Evolutionary conservation across 1,284 basidiomycete genomes (phyloP), one percentile per base, ranked within the genome.

Genomic region (Fomitopsis betulina): DNA sequence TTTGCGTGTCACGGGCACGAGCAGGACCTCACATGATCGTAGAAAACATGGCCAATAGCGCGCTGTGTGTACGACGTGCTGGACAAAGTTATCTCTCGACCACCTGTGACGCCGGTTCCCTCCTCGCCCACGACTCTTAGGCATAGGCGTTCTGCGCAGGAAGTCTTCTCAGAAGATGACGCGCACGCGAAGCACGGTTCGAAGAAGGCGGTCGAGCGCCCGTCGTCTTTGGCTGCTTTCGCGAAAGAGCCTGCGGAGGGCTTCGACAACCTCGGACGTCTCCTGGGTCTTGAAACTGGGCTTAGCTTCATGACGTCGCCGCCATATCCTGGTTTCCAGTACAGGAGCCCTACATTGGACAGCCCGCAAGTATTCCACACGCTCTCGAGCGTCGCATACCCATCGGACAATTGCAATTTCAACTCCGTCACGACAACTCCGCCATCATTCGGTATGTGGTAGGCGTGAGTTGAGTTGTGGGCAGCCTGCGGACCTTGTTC

Each of bases 281-380:
- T 60, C 27, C 39, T 57, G 19, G 59, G 59, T 19, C 59, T 60
- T 13, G 56, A 55, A 23, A 45, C 59, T 5, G 59, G 56, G 5
- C 39, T 60, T 2, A 56, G 53, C 21, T 52, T 60, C 33, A 55
- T 60, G n/a, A 55, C 59, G 1, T 58, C 59, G 32, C 45, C 33
- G 27, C 59, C 59, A 2, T 60, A 57, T 53, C 56, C 59, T 21
- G 59, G 59, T n/a, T 60, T 51, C 53, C 59, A 57, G 47, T 54
- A 60, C 37, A 27, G 49, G 10, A 49, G 39, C 37, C 42, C 58
- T 7, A 21, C 25, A 5, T 5, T 53, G 13, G 58, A 49, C 10
- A 54, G 25, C 38, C 35, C 40, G 21, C 13, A 52, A 32, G 38
- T 35, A n/a, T 33, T 54, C 42, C 43, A 30, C 12, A 53, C 51